Conservation (phyloP, 345 rosid genomes). For the Gossypium australe region DNA sequence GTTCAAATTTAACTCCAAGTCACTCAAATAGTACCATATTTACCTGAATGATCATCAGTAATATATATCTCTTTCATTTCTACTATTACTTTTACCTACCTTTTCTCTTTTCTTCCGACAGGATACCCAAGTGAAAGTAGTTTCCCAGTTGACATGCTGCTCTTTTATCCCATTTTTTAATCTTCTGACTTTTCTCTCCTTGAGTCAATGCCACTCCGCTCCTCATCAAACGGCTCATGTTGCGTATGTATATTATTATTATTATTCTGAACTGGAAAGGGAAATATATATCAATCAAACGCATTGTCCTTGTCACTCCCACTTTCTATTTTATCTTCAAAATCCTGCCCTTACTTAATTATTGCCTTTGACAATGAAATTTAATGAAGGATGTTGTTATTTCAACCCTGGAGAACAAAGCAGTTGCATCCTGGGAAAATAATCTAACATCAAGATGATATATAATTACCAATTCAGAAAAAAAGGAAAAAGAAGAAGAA, state of each 20-base stretch:
- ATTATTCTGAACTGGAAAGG: slow-evolving; percentile 5
- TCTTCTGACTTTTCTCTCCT: neutral
- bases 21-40: too few relatives aligned
- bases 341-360: neutral
- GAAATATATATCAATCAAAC: neutral
- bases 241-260: neutral
- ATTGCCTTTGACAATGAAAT: neutral
- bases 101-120: neutral
- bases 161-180: neutral
- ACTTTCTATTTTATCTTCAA: neutral
- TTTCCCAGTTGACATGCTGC: slow-evolving; percentile 14
- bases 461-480: neutral
- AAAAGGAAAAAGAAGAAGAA: too few relatives aligned
- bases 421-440: neutral
- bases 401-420: neutral
- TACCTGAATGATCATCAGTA: neutral
- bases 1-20: neutral
- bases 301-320: neutral
- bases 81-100: neutral
- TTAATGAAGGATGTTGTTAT: neutral
- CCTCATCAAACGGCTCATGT: neutral
- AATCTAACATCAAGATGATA: neutral
- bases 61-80: too few relatives aligned
- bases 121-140: neutral
- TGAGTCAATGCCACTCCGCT: neutral